Evolutionary conservation across 305 asterid genomes (phyloP), one percentile per base, ranked within the genome.

Genomic region (Fraxinus sp.): DNA sequence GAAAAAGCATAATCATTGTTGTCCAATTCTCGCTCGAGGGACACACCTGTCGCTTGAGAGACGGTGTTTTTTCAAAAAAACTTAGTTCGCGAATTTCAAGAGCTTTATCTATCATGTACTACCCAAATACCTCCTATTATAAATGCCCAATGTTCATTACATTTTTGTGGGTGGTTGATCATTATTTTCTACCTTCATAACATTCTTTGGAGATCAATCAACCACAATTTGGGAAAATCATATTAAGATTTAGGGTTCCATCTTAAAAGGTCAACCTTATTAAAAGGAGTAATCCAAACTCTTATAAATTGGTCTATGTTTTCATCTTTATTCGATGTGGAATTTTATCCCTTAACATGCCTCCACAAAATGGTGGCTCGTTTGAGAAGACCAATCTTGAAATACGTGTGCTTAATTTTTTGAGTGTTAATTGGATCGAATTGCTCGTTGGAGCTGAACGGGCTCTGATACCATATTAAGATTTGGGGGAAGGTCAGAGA

Each of bases 401-500:
- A 28, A 28, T 28, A 1, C 30, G 30, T 28, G 30, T 28, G 30
- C 30, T 28, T 28, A 28, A 28, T 28, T 28, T 28, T 28, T 28
- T 28, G 30, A 28, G 30, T 28, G 30, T 28, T 28, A 28, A 28
- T 28, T 28, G 30, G 30, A 28, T 28, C 30, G 30, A 28, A 28
- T 28, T 28, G 30, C 30, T 28, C 30, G 30, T 28, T 1, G 30
- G 30, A 28, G 30, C 3, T 28, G 2, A 28, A 28, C 30, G 30
- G 30, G 3, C 30, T 28, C 30, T 28, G 30, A 28, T 28, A 28
- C 30, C 30, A 28, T 28, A 28, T 28, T 28, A 28, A 28, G 3
- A 28, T 28, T 28, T 28, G 80, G 80, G 57, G 83, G 76, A 70
- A 86, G 33, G 82, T 80, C 80, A 46, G 18, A 86, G 86, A 82